Base-by-base conservation (phyloP, 2,329 filamentous ascomycete species). In the Diaporthe velutina region DNA sequence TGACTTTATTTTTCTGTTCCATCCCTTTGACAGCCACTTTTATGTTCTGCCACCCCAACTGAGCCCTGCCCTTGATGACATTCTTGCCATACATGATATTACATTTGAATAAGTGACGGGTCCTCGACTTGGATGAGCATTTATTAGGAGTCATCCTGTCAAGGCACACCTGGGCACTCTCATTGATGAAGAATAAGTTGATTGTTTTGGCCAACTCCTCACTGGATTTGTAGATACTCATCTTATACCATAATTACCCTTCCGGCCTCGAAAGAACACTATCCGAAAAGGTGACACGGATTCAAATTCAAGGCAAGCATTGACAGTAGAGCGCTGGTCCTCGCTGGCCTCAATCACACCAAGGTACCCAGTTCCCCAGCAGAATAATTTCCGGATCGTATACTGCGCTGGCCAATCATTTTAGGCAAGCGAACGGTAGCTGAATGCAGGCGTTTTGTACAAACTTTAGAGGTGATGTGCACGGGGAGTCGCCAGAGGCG, bases 71-170 rank as follows among this genome's bases (percentile, higher is more conserved):
- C 22, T 50, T 50, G 48, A 0, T 4, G 13, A 9, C 0, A 50
- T 2, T 13, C 7, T 6, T 5, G 48, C 12, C 9, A 1, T 50
- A 10, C n/a, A 25, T 25, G 2, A 13, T 9, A 13, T 1, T 1
- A 4, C 4, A 0, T 19, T 50, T 0, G 9, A 10, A 50, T 10
- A 25, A n/a, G 19, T 13, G 48, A 3, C 3, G 4, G 25, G 22
- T 50, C 48, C 48, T 13, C 1, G 48, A 13, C 22, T 8, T 12
- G 3, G 25, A 50, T 25, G 3, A 50, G 17, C 25, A 15, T 22
- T 50, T 22, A 13, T 9, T 50, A 25, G 48, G 10, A 22, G 3
- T 22, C 22, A 50, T 0, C 13, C 22, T 50, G 48, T 15, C 22
- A 25, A 50, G 48, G 48, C n/a, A n/a, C n/a, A n/a, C n/a, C n/a